Evolutionary conservation across 768 basidiomycete species (phyloP).

Genomic region (Stropharia rugosoannulata): DNA sequence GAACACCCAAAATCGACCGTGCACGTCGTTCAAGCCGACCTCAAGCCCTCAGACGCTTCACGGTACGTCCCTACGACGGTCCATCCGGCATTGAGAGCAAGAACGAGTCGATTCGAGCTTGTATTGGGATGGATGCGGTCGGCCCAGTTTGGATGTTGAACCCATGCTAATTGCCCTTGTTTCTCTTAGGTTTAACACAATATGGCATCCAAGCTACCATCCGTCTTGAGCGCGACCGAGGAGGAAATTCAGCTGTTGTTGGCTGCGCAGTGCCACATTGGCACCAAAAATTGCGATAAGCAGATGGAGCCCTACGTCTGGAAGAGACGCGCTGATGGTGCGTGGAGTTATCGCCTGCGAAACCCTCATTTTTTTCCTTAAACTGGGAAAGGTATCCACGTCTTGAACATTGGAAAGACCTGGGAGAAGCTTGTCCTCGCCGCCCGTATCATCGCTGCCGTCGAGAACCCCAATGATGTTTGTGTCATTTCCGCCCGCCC

Average conservation of each 20-base stretch:
- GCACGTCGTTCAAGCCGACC: slow-evolving; percentile 46
- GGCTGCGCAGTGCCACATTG: slow-evolving; percentile 94
- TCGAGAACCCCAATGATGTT: slow-evolving; percentile 98
- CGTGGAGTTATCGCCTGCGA: slow-evolving; percentile 26
- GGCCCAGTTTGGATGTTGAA: slow-evolving; percentile 35
- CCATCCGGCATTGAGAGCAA: slow-evolving; percentile 21
- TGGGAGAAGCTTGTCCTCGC: slow-evolving; percentile 99
- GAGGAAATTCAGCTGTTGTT: slow-evolving; percentile 96
- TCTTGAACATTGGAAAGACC: slow-evolving; percentile 98
- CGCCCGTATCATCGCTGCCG: slow-evolving; percentile 94
- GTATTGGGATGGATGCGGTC: slow-evolving; percentile 43
- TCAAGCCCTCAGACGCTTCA: slow-evolving; percentile 37
- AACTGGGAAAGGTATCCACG: slow-evolving; percentile 73
- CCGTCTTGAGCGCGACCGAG: slow-evolving; percentile 90
- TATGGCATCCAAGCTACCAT: slow-evolving; percentile 90
- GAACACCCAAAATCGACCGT: slow-evolving; percentile 37
- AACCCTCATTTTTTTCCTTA: slow-evolving; percentile 11
- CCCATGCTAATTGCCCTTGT: slow-evolving; percentile 10
- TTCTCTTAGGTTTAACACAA: slow-evolving; percentile 33
- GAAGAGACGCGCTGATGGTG: slow-evolving; percentile 95
- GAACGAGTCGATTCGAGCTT: slow-evolving; percentile 29
- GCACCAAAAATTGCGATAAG: slow-evolving; percentile 99
- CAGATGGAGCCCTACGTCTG: slow-evolving; percentile 98
- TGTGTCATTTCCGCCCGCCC: slow-evolving; percentile 98
- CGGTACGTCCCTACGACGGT: slow-evolving; percentile 36